phyloP scores from a whole-genome alignment of 768 basidiomycete genomes.

The Psilocybe cyanescens region DNA sequence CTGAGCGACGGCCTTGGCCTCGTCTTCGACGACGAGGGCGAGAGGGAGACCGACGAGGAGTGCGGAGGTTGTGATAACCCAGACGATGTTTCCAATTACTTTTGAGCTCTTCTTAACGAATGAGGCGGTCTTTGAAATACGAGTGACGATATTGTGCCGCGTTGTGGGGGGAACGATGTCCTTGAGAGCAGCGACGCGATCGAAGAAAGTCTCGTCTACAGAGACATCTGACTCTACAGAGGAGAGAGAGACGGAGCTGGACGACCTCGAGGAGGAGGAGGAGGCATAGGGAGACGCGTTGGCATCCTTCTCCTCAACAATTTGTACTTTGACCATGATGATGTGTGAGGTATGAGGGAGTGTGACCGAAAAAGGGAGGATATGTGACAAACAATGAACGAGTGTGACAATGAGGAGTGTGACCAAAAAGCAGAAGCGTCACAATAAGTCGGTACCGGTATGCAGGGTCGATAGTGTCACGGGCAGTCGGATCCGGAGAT shows the following conservation, averaged over 20 bases:
- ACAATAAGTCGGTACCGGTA: conserved; percentile 26
- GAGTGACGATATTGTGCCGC: conserved; percentile 71
- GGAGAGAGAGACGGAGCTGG: conserved; percentile 74
- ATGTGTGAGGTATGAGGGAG: conserved; percentile 19
- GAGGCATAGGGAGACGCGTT: conserved; percentile 75
- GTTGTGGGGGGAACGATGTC: conserved; percentile 96
- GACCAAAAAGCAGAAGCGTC: conserved; percentile 4
- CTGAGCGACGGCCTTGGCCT: conserved; percentile 91
- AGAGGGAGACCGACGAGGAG: conserved; percentile 93
- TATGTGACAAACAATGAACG: too few relatives aligned
- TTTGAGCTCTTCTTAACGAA: conserved; percentile 71
- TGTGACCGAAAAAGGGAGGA: conserved; percentile 30
- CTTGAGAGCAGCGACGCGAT: conserved; percentile 88
- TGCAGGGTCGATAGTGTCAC: conserved; percentile 15
- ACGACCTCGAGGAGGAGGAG: conserved; percentile 72
- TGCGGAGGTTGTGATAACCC: conserved; percentile 94
- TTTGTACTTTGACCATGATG: conserved; percentile 92
- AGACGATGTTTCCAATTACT: conserved; percentile 85
- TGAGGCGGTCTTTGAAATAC: conserved; percentile 60
- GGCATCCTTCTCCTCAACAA: conserved; percentile 83
- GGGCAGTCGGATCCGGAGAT: conserved; percentile 27
- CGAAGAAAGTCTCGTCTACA: conserved; percentile 81
- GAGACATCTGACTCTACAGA: conserved; percentile 76
- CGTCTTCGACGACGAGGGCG: conserved; percentile 93
- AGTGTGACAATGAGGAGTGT: conserved; percentile 1